Evolutionary conservation across 805 yeast species (phyloP), one percentile per base, ranked within the genome.

Genomic region (Henningerozyma blattae): DNA sequence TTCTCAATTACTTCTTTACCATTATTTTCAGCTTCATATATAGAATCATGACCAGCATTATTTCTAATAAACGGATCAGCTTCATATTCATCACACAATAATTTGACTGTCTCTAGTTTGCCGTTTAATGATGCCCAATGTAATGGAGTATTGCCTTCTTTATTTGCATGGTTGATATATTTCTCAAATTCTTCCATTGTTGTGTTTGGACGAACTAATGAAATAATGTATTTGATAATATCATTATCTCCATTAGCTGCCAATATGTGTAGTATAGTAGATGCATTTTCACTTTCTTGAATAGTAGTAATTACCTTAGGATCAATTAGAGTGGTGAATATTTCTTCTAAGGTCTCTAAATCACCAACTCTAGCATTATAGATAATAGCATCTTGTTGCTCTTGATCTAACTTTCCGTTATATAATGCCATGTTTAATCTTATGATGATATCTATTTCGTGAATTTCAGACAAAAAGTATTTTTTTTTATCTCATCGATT

Each of bases 81-180:
- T 4, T 70, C 68, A 45, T 72, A 81, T 37, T 72, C 67, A 15
- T 81, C 89, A 55, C 89, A 77, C 29, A 91, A 61, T 10, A 72
- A 47, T 52, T 79, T 59, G 15, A 84, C 89, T 7, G 78, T 62
- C 3, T 70, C 76, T 37, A 84, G 56, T 47, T 86, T 86, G 1
- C 96, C 97, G 48, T 83, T 86, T 43, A 75, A 70, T 1, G 94
- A 70, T 1, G 97, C 96, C 99, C 99, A 91, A 55, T 91, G 97
- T 42, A 91, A 65, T 1, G 97, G 81, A 0, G 98, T 87, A 55
- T 91, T 91, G 2, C 97, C 98, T 15, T 80, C 73, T 32, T 73
- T 80, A 52, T 91, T 91, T 35, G 63, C 66, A 15, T 57, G 48
- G 39, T 72, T 68, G 15, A 75, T 67, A 27, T 70, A 56, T 13